Percentiles rank a stretch among this genome's conserved stretches.
phyloP scores from a whole-genome alignment of 306 rosid genomes.

The Dalbergia cultrata region DNA sequence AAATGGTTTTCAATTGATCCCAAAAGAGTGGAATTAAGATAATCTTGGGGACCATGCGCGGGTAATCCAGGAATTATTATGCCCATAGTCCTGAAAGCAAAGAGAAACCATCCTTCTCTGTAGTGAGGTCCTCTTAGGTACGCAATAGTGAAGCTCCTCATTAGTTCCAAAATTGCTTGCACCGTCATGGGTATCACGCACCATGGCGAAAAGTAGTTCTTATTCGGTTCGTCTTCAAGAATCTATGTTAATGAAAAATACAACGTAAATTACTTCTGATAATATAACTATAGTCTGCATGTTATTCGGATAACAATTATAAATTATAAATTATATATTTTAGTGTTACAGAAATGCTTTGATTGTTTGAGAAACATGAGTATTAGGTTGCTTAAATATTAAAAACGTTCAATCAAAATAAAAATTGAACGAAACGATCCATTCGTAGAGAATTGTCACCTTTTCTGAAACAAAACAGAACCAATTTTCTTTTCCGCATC shows the following conservation, averaged over 20 bases:
- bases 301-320: too few relatives aligned
- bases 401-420: too few relatives aligned
- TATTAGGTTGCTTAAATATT: too few relatives aligned
- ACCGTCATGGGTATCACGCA: constrained; percentile 47
- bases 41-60: constrained; percentile 66
- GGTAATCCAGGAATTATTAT: constrained; percentile 55
- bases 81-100: constrained; percentile 49
- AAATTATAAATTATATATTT: too few relatives aligned
- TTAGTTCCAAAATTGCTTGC: constrained; percentile 55
- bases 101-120: constrained; percentile 56
- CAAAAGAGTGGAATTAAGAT: constrained; percentile 62
- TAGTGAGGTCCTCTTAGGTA: constrained; percentile 49
- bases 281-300: too few relatives aligned
- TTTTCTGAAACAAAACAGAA: too few relatives aligned
- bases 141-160: constrained; percentile 61
- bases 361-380: too few relatives aligned
- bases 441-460: too few relatives aligned
- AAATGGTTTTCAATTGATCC: constrained; percentile 44
- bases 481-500: too few relatives aligned
- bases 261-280: neutral
- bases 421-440: too few relatives aligned
- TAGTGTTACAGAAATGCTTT: too few relatives aligned
- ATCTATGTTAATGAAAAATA: constrained; percentile 39
- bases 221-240: constrained; percentile 61
- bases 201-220: constrained; percentile 52